Conservation (phyloP, 352 stramenopile species). For the Peronosclerospora sorghi region DNA sequence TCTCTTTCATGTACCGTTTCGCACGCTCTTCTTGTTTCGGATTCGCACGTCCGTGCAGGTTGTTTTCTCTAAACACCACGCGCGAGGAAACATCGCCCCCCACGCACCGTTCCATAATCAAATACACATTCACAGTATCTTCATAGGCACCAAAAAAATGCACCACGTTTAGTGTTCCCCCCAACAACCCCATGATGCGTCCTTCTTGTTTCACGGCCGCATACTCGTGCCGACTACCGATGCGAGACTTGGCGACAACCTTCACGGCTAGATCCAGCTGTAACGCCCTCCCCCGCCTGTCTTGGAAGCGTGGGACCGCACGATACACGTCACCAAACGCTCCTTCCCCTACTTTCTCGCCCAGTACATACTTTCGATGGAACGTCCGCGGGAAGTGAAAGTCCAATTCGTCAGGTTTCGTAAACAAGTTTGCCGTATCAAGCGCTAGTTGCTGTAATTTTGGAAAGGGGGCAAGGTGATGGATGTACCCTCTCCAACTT, state of each 20-base stretch:
- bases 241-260: conserved; percentile 55
- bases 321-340: conserved; percentile 58
- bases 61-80: conserved; percentile 14
- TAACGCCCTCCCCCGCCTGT: conserved; percentile 6
- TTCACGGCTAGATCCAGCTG: conserved; percentile 62
- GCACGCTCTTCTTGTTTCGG: conserved; percentile 27
- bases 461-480: conserved; percentile 28
- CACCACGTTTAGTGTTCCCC: conserved; percentile 70
- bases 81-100: conserved; percentile 45
- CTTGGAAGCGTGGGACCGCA: conserved; percentile 20
- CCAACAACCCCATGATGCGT: conserved; percentile 66
- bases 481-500: conserved; percentile 39
- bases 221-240: conserved; percentile 56
- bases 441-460: conserved; percentile 37
- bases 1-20: conserved; percentile 62
- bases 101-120: conserved; percentile 75
- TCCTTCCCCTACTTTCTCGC: conserved; percentile 52
- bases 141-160: conserved; percentile 78
- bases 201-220: conserved; percentile 52
- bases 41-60: conserved; percentile 5
- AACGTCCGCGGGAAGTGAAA: conserved; percentile 55
- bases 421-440: conserved; percentile 53
- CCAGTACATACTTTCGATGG: conserved; percentile 34
- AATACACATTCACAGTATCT: conserved; percentile 55
- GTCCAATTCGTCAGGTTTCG: conserved; percentile 45